phyloP scores from a whole-genome alignment of 805 yeast species.

The Wickerhamiella lipophila region DNA sequence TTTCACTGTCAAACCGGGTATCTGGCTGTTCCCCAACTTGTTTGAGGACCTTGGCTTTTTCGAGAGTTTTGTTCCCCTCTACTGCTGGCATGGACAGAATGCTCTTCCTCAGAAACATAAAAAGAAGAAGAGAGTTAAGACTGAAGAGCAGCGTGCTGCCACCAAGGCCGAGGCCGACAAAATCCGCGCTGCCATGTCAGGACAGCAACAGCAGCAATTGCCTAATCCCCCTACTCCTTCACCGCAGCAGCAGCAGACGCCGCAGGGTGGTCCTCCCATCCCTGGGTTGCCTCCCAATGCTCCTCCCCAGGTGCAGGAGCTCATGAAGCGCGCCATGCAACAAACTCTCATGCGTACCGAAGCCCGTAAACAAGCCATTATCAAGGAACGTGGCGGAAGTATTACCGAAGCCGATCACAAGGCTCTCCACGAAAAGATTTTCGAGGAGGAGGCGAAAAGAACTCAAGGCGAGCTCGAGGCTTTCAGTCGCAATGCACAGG shows the following conservation, averaged over 20 bases:
- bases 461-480: constrained; percentile 17
- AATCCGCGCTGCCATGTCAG: constrained; percentile 1
- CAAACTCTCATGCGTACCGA: constrained; percentile 15
- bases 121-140: constrained; percentile 12
- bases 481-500: constrained; percentile 13
- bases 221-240: background rate
- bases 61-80: constrained; percentile 84
- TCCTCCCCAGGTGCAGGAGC: constrained; percentile 11
- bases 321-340: constrained; percentile 16
- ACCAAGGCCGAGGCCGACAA: constrained; percentile 6
- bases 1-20: constrained; percentile 51
- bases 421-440: constrained; percentile 15
- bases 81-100: constrained; percentile 55
- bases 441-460: constrained; percentile 20
- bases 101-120: constrained; percentile 22
- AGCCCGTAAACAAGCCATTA: constrained; percentile 14
- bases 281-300: constrained; percentile 11
- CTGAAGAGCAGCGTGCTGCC: constrained; percentile 7
- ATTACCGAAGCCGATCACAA: constrained; percentile 15
- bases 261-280: constrained; percentile 2
- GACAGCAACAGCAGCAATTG: background rate
- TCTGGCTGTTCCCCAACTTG: constrained; percentile 93
- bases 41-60: constrained; percentile 91
- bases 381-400: constrained; percentile 14
- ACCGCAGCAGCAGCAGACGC: background rate